Evolutionary conservation across 345 rosid species (phyloP).

Genomic region (Erysimum cheiranthoides): DNA sequence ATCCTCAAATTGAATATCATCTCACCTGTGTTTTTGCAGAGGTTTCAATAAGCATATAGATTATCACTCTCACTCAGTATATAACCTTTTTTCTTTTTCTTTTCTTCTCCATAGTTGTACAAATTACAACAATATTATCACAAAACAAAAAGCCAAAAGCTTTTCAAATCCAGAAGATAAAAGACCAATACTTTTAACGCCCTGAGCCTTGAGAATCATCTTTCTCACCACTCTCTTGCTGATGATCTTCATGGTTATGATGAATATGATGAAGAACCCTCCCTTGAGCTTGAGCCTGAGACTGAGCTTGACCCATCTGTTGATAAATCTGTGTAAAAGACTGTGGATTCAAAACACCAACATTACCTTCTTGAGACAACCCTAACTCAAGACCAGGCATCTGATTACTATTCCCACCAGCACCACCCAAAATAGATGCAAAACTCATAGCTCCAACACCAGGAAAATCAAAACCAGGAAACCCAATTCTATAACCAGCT

Average conservation of each 20-base stretch:
- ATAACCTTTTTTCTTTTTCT: slow-evolving; percentile 26
- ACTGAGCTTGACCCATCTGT: slow-evolving; percentile 73
- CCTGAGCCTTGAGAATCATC: slow-evolving; percentile 95
- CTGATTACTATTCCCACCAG: slow-evolving; percentile 56
- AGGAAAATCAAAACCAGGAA: slow-evolving; percentile 81
- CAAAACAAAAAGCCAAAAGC: slow-evolving; percentile 48
- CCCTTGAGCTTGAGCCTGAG: slow-evolving; percentile 35
- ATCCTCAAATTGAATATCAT: slow-evolving; percentile 38
- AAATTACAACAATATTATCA: slow-evolving; percentile 52
- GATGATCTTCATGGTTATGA: slow-evolving; percentile 54
- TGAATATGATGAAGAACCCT: slow-evolving; percentile 59
- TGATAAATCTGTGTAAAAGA: slow-evolving; percentile 86
- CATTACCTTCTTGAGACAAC: slow-evolving; percentile 87
- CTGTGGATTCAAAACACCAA: slow-evolving; percentile 79
- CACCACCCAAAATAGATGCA: slow-evolving; percentile 71
- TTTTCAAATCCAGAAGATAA: slow-evolving; percentile 40
- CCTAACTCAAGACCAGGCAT: slow-evolving; percentile 96
- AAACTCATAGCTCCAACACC: slow-evolving; percentile 77
- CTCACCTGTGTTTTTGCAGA: slow-evolving; percentile 53
- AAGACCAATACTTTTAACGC: slow-evolving; percentile 50
- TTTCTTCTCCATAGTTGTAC: slow-evolving; percentile 52
- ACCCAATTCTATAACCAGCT: slow-evolving; percentile 70
- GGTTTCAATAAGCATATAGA: slow-evolving; percentile 49
- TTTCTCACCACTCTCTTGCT: slow-evolving; percentile 60
- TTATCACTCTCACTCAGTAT: slow-evolving; percentile 54